Base-by-base conservation (phyloP, 2,329 filamentous ascomycete genomes). In the Aspergillus sp. region DNA sequence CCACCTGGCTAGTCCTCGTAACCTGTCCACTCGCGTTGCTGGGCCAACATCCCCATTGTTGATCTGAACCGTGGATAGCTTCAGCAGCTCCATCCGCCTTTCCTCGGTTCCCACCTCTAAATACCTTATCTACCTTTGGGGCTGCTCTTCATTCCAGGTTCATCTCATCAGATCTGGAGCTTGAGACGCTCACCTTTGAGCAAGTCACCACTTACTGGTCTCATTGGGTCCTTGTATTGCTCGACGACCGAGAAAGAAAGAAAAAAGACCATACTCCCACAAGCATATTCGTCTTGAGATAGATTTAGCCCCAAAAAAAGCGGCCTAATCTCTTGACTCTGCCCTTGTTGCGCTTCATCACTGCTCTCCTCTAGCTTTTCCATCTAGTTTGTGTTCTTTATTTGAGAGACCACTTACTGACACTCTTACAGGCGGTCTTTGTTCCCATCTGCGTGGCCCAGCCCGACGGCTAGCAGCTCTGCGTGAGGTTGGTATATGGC, bases 401-500 rank as follows among this genome's bases (percentile, higher is more conserved):
- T 78, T 75, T 69, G 72, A 73, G 65, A 70, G 72, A 67, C 69
- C 78, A 78, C 77, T 67, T 67, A 76, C 70, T 69, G 72, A 74
- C 71, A 76, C 72, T 73, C 76, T 78, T 82, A 87, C 88, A 89
- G 88, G 88, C 88, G 58, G 62, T 57, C 62, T 50, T 39, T 64
- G 59, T 48, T 63, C 62, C 67, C 68, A 67, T 69, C 68, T 65
- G 61, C 61, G 61, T 61, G 69, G 68, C 68, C 66, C 62, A 61
- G 63, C 88, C 85, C 84, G 83, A 85, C 87, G 86, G 87, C 87
- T 90, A 89, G 87, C 42, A 48, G 53, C 86, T 83, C 86, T 91
- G 88, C 87, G 88, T 87, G 88, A 92, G 88, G 89, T 91, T 61
- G 34, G 65, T 64, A 57, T 52, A 55, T 39, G 42, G 41, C 48